Evolutionary conservation across 306 rosid genomes (phyloP), one percentile per base, ranked within the genome.

Genomic region (Rubus idaeus): DNA sequence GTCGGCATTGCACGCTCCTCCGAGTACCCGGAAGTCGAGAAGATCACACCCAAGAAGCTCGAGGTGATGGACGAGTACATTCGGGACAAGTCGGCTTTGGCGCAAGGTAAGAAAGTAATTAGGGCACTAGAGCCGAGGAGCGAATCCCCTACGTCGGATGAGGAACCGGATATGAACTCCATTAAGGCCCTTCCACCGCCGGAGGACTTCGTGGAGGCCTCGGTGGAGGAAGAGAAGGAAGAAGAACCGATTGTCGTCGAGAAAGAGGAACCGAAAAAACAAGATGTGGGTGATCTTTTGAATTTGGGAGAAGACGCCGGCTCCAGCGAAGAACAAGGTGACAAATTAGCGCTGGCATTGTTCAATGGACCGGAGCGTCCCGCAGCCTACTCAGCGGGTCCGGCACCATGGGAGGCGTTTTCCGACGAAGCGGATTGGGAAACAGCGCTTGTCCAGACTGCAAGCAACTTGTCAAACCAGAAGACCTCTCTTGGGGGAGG

Each of bases 11-110:
- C 90, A 3, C 96, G 98, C 51, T 85, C 96, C 35, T 86, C 98
- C 0, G 98, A 96, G 78, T 96, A 89, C 61, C 99, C 99, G 0
- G 94, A 89, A 16, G 73, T 92, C 6, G 99, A 96, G 55, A 92
- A 57, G 80, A 85, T 96, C 70, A 88, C 97, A 0, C 82, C 80
- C 0, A 89, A 86, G 77, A 89, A 96, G 84, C 86, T 92, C 16
- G 89, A 92, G 82, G 78, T 89, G 55, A 92, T 96, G 96, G 99
- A 92, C 35, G 91, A 92, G 42, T 86, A 84, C 70, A 92, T 96
- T 17, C 82, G 79, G 39, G 96, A 88, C 74, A 92, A 87, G 80
- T 71, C 88, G 2, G 76, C 86, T 7, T 42, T 79, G 47, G 86
- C 77, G 7, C 90, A 87, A 18, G 57, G 61, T 70, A 66, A 56